phyloP scores from a whole-genome alignment of 2,329 filamentous ascomycete species.

The Neurospora sp. region DNA sequence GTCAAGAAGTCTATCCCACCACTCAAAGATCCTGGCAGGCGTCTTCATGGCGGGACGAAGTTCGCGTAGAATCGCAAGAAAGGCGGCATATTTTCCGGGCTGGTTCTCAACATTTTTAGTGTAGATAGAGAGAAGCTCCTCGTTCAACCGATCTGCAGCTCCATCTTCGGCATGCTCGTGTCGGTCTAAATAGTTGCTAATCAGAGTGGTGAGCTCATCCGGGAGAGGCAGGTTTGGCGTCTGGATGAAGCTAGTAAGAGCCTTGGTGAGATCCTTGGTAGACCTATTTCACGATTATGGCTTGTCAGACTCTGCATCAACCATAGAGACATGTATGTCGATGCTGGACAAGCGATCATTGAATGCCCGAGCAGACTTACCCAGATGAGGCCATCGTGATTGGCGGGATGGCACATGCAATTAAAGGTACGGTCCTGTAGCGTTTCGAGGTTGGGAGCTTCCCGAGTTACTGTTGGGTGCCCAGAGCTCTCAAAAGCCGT shows the following conservation, averaged over 20 bases:
- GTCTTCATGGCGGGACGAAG: slow-evolving; percentile 56
- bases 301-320: not conserved
- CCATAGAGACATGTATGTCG: not conserved
- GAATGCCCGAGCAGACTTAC: slow-evolving; percentile 8
- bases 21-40: slow-evolving; percentile 53
- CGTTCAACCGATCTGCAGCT: slow-evolving; percentile 61
- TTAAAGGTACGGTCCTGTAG: not conserved
- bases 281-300: slow-evolving; percentile 28
- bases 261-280: slow-evolving; percentile 52
- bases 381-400: slow-evolving; percentile 21
- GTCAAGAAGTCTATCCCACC: slow-evolving; percentile 58
- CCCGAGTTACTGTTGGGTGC: not conserved
- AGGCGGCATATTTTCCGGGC: slow-evolving; percentile 51
- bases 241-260: slow-evolving; percentile 42
- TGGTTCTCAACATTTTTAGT: slow-evolving; percentile 51
- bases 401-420: slow-evolving; percentile 5
- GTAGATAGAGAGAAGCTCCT: slow-evolving; percentile 61
- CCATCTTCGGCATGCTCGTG: slow-evolving; percentile 59
- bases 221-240: slow-evolving; percentile 51
- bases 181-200: slow-evolving; percentile 59
- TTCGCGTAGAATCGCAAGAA: slow-evolving; percentile 56
- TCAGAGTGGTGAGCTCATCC: slow-evolving; percentile 50
- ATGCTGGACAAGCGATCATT: not conserved
- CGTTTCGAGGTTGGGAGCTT: not conserved
- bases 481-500: not conserved